These are phyloP conservation scores for Chionographis japonica DNA, from an alignment of 106 monocot species.

Conservation along the genomic window DNA sequence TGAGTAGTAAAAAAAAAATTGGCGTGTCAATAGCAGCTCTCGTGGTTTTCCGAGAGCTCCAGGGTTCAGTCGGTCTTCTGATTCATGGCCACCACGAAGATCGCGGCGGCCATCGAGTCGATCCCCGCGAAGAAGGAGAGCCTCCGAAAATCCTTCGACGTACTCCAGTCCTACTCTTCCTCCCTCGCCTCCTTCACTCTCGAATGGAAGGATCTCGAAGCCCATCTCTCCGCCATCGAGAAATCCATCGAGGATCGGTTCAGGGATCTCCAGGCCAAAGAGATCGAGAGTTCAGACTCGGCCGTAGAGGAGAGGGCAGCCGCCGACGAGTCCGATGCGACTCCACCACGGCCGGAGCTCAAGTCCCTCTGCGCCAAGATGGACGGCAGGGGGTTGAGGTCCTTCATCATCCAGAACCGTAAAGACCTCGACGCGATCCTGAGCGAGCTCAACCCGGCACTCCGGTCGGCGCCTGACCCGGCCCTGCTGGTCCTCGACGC, in stretches of 20 bases:
- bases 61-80: no score
- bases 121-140: conserved; percentile 43
- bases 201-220: conserved; percentile 51
- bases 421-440: conserved; percentile 19
- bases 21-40: no score
- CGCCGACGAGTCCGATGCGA: conserved; percentile 4
- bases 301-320: neutral
- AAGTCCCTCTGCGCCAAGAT: conserved; percentile 28
- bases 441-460: conserved; percentile 26
- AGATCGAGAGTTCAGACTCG: neutral
- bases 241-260: conserved; percentile 37
- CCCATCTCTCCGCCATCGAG: conserved; percentile 33
- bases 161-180: conserved; percentile 36
- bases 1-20: no score
- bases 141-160: conserved; percentile 40
- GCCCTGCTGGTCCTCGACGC: conserved; percentile 34
- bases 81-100: conserved; percentile 1
- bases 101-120: conserved; percentile 32
- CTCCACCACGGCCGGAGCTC: conserved; percentile 18
- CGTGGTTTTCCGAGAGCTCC: no score
- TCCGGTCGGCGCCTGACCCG: conserved; percentile 30
- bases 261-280: conserved; percentile 25
- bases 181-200: conserved; percentile 41
- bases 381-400: conserved; percentile 30
- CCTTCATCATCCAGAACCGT: conserved; percentile 30